Evolutionary conservation across 2,329 filamentous ascomycete genomes (phyloP).

Genomic region (Alternaria dauci): DNA sequence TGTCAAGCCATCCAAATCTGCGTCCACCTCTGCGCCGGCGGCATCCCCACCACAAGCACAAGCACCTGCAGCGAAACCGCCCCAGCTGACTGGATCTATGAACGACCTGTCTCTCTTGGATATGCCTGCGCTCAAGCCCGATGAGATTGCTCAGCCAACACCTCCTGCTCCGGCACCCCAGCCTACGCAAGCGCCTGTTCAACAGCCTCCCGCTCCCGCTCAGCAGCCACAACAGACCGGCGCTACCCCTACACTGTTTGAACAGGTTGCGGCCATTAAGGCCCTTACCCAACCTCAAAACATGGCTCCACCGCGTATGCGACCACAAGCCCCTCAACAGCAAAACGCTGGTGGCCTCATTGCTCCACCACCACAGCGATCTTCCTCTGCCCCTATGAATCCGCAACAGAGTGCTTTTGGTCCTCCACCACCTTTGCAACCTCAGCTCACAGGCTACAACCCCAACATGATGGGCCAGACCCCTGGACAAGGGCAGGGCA

Average conservation of each 20-base stretch:
- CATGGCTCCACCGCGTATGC: slow-evolving; percentile 64
- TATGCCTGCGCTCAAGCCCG: slow-evolving; percentile 55
- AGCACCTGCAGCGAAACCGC: slow-evolving; percentile 46
- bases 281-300: slow-evolving; percentile 50
- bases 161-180: slow-evolving; percentile 55
- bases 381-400: slow-evolving; percentile 87
- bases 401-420: slow-evolving; percentile 72
- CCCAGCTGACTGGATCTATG: slow-evolving; percentile 69
- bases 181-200: slow-evolving; percentile 50
- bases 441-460: slow-evolving; percentile 80
- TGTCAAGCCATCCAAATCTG: slow-evolving; percentile 79
- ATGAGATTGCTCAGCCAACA: slow-evolving; percentile 52
- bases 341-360: slow-evolving; percentile 69
- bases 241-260: slow-evolving; percentile 47
- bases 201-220: slow-evolving; percentile 46
- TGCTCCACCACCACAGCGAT: slow-evolving; percentile 79
- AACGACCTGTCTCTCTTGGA: slow-evolving; percentile 71
- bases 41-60: slow-evolving; percentile 53
- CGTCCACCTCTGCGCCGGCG: slow-evolving; percentile 50
- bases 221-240: slow-evolving; percentile 56
- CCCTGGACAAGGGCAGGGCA: slow-evolving; percentile 62
- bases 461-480: slow-evolving; percentile 67
- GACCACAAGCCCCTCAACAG: slow-evolving; percentile 75
- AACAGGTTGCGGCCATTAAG: slow-evolving; percentile 50
- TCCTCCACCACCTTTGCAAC: slow-evolving; percentile 74